phyloP scores from a whole-genome alignment of 1,284 basidiomycete species.

The Puccinia triticina region DNA sequence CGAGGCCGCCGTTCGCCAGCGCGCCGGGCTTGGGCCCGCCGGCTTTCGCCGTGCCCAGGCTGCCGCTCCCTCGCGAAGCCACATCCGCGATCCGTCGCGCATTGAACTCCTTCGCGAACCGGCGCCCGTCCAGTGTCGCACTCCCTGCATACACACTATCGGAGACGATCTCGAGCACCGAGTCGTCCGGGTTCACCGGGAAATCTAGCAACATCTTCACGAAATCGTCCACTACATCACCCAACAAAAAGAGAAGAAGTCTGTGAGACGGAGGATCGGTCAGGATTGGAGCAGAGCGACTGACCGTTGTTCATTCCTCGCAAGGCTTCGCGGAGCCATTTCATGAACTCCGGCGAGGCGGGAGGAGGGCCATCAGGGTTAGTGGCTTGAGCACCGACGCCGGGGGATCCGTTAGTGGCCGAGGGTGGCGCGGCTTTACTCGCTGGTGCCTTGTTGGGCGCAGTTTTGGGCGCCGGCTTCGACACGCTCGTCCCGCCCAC shows the following conservation, averaged over 20 bases:
- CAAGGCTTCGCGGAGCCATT: constrained; percentile 84
- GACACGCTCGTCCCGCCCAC: neutral
- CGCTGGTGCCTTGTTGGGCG: neutral
- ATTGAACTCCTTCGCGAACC: constrained; percentile 90
- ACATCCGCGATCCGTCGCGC: constrained; percentile 57
- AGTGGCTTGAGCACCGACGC: neutral
- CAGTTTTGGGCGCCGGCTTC: neutral
- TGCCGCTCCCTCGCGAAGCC: neutral
- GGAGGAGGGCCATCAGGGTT: constrained; percentile 37
- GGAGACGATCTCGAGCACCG: constrained; percentile 60
- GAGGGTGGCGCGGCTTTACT: neutral
- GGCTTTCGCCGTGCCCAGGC: too few species aligned
- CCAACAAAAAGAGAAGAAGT: neutral
- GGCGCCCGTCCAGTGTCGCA: constrained; percentile 87
- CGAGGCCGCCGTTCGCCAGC: neutral
- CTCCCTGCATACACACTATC: constrained; percentile 79
- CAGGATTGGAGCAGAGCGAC: constrained; percentile 59
- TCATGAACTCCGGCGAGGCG: constrained; percentile 78
- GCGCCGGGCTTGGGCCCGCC: too few species aligned
- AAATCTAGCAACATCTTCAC: constrained; percentile 62
- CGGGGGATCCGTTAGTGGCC: neutral
- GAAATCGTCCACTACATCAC: constrained; percentile 58
- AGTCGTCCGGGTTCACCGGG: constrained; percentile 59
- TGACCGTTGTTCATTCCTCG: constrained; percentile 81
- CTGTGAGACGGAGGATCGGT: neutral